Conservation (phyloP, 495 filamentous ascomycete genomes). For the Lepidopterella palustris region DNA sequence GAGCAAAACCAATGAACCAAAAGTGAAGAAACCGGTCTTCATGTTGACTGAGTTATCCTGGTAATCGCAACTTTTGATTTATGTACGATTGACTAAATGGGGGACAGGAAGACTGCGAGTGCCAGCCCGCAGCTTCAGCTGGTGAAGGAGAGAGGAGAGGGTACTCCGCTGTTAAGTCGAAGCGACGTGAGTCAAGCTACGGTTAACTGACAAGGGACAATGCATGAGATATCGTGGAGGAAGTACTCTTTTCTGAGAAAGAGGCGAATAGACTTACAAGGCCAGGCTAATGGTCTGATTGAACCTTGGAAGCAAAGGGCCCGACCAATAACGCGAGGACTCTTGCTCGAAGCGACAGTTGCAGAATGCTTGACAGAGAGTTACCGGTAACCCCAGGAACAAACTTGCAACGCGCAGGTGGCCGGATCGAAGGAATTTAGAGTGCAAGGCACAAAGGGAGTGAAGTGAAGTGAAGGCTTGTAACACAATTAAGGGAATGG, state of each 20-base stretch:
- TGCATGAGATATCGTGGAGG: not conserved
- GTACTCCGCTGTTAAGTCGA: not conserved
- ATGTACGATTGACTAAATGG: conserved; percentile 18
- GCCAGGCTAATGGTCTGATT: not conserved
- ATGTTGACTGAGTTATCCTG: conserved; percentile 29
- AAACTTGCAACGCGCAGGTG: not conserved
- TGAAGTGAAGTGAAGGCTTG: not conserved
- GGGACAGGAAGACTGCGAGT: conserved; percentile 1
- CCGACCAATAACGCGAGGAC: not conserved
- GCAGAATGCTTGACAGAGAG: not conserved
- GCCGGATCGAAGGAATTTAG: not conserved
- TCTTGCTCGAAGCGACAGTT: conserved; percentile 1
- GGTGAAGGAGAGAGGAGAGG: not conserved
- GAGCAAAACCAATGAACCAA: conserved; percentile 30
- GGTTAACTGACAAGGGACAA: too few species aligned
- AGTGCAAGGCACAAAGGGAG: not conserved
- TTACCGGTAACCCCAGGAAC: not conserved
- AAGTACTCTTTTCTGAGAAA: not conserved
- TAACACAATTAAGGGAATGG: not conserved
- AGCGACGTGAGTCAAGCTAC: too few species aligned
- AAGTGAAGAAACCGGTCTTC: conserved; percentile 35
- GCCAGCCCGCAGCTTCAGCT: conserved; percentile 21
- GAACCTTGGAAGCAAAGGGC: not conserved
- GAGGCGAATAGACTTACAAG: not conserved
- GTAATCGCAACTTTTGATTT: conserved; percentile 1